Conservation (phyloP, 371 early-diverging fungal genomes). For the Mucor saturninus region DNA sequence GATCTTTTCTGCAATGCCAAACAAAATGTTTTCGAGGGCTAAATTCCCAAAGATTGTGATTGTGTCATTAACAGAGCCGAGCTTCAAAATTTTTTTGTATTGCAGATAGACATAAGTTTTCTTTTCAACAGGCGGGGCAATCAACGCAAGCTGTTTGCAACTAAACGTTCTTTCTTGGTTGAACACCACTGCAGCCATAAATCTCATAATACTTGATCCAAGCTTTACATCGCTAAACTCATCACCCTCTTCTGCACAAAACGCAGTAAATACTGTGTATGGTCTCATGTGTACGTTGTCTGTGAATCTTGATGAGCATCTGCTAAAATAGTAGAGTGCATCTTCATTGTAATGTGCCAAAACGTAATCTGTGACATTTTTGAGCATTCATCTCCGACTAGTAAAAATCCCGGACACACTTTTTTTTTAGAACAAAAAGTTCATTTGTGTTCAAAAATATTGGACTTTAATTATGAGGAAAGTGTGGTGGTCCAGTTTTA, state of each 20-base stretch:
- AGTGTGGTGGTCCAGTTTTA: no score
- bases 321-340: constrained; percentile 11
- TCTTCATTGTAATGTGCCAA: no score
- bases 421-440: no score
- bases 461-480: no score
- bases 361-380: no score
- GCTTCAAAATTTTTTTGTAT: constrained; percentile 9
- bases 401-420: no score
- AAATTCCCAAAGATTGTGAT: constrained; percentile 13
- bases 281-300: constrained; percentile 14
- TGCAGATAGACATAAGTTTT: constrained; percentile 12
- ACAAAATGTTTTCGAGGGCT: constrained; percentile 8
- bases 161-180: constrained; percentile 12
- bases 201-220: constrained; percentile 17
- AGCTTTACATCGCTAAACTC: constrained; percentile 9
- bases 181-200: constrained; percentile 16
- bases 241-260: constrained; percentile 16
- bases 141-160: constrained; percentile 12
- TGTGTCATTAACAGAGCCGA: constrained; percentile 14
- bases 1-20: constrained; percentile 14
- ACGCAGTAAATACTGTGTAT: constrained; percentile 15
- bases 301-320: constrained; percentile 19
- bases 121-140: constrained; percentile 8
- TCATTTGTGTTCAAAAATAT: no score
- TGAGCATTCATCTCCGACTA: no score